Conservation (phyloP, 1,284 basidiomycete genomes). For the Taiwanofungus camphoratus region DNA sequence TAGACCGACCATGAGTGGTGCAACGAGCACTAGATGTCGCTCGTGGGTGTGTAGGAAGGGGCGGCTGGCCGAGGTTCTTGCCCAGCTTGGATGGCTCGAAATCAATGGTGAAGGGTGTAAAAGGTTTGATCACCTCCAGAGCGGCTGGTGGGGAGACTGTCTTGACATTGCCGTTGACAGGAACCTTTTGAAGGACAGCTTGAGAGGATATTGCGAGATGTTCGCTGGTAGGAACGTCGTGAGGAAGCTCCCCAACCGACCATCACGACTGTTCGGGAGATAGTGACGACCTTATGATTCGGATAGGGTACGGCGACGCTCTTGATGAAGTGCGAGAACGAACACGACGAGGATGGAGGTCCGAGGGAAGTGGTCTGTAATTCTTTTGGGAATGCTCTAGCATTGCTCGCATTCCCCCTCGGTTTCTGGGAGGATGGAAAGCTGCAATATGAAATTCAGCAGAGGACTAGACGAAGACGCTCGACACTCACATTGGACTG, state of each 20-base stretch:
- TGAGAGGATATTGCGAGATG: constrained; percentile 13
- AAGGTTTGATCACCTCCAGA: constrained; percentile 35
- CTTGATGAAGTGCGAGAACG: constrained; percentile 65
- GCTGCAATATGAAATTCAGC: constrained; percentile 34
- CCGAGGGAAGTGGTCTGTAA: constrained; percentile 63
- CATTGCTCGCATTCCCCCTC: constrained; percentile 62
- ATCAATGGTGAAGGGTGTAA: constrained; percentile 33
- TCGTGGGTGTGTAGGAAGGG: constrained; percentile 43
- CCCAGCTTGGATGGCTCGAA: constrained; percentile 21
- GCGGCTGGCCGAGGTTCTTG: constrained; percentile 20
- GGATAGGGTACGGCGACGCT: constrained; percentile 64
- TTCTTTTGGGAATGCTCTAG: constrained; percentile 67
- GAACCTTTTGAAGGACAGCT: constrained; percentile 23
- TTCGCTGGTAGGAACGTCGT: constrained; percentile 13
- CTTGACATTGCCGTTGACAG: constrained; percentile 26
- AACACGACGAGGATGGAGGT: constrained; percentile 51
- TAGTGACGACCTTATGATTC: constrained; percentile 37
- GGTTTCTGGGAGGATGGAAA: constrained; percentile 62
- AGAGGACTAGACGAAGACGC: not conserved
- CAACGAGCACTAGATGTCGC: constrained; percentile 52
- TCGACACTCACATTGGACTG: constrained; percentile 58
- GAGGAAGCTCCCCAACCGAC: constrained; percentile 16
- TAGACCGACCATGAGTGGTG: constrained; percentile 53
- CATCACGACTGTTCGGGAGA: constrained; percentile 35
- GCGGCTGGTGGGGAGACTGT: constrained; percentile 30